These are phyloP conservation scores for Tetradesmus lagerheimii DNA, from an alignment of 139 green algal species.

Conservation along the genomic window DNA sequence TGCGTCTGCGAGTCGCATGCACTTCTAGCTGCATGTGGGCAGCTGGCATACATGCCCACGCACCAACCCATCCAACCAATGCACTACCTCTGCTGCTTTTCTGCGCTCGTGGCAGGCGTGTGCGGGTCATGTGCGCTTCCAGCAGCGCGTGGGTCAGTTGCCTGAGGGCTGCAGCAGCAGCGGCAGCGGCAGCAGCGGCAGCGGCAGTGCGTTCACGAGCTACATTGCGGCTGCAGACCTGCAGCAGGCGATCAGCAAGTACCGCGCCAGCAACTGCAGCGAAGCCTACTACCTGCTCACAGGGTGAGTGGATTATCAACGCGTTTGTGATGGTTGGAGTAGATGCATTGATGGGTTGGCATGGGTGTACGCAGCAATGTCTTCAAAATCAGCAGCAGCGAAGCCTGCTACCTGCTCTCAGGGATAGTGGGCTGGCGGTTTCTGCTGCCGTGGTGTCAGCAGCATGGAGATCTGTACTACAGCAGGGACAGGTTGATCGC, in stretches of 20 bases:
- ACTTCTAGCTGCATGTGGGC: too few relatives aligned
- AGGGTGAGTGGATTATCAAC: neutral
- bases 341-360: too few relatives aligned
- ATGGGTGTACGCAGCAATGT: too few relatives aligned
- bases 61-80: too few relatives aligned
- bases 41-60: too few relatives aligned
- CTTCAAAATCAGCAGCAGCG: too few relatives aligned
- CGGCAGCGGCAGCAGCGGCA: neutral
- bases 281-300: constrained; percentile 53
- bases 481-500: too few relatives aligned
- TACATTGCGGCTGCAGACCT: constrained; percentile 42
- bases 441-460: neutral
- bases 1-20: too few relatives aligned
- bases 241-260: constrained; percentile 51
- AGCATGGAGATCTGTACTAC: too few relatives aligned
- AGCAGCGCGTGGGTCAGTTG: constrained; percentile 7
- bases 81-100: neutral
- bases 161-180: neutral
- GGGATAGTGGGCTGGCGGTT: too few relatives aligned
- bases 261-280: constrained; percentile 40
- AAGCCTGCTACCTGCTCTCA: too few relatives aligned
- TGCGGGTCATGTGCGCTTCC: constrained; percentile 20
- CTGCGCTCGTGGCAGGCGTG: neutral
- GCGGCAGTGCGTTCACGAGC: constrained; percentile 41
- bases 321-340: too few relatives aligned